These are phyloP conservation scores for Fusarium sp. DNA, from an alignment of 2,329 filamentous ascomycete species.

Conservation along the genomic window DNA sequence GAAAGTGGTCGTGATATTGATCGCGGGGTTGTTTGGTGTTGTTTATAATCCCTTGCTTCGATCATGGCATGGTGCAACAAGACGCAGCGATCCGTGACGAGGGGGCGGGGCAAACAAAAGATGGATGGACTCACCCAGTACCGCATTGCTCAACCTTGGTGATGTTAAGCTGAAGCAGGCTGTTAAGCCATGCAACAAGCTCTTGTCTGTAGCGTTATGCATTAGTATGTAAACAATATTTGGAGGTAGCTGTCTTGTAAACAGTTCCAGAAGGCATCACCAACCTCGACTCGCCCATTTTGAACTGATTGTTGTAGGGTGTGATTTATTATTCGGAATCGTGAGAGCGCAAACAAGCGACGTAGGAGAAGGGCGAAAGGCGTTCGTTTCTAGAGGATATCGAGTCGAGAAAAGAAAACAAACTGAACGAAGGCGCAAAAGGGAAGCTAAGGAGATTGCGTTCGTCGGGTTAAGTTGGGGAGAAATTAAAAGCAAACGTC, in stretches of 20 bases:
- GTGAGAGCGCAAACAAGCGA: not conserved
- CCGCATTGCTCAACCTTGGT: conserved; percentile 99
- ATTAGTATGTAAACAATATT: conserved; percentile 28
- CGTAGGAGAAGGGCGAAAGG: not conserved
- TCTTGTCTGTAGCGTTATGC: conserved; percentile 79
- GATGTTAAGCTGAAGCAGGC: conserved; percentile 96
- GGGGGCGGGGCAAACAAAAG: conserved; percentile 48
- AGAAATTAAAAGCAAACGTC: conserved; percentile 44
- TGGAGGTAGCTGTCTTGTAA: not conserved
- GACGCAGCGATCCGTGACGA: conserved; percentile 25
- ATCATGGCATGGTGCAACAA: conserved; percentile 35
- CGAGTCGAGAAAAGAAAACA: conserved; percentile 7
- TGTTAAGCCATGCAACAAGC: conserved; percentile 95
- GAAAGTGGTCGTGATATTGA: not conserved
- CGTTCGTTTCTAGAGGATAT: not conserved
- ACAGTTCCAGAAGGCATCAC: conserved; percentile 27
- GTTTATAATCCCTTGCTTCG: conserved; percentile 14
- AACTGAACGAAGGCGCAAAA: conserved; percentile 15
- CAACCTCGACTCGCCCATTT: conserved; percentile 61
- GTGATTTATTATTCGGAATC: conserved; percentile 26
- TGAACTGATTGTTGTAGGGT: conserved; percentile 42
- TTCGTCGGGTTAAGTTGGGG: conserved; percentile 36
- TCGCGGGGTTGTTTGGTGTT: conserved; percentile 28
- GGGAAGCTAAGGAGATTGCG: conserved; percentile 34
- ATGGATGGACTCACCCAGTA: conserved; percentile 75